A percentile compares a stretch with the other conserved stretches of the same genome.
Evolutionary conservation across 148 eudicot species (phyloP).

Genomic region (Drosera capensis): DNA sequence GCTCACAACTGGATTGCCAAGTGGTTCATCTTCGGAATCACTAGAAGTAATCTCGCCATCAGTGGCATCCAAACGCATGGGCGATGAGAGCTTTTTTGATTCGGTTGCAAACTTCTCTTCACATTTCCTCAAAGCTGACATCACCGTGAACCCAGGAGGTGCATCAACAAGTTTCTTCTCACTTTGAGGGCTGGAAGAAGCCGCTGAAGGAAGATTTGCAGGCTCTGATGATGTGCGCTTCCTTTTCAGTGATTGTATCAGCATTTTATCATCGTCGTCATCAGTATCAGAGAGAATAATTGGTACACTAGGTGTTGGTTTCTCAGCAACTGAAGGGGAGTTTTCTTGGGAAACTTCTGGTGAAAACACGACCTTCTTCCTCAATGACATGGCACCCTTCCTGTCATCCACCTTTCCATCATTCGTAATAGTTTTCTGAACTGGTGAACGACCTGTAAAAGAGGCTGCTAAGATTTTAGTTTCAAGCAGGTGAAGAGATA

Average conservation of each 20-base stretch:
- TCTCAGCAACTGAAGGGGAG: not conserved
- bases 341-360: not conserved
- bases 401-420: not conserved
- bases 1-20: not conserved
- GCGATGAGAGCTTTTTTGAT: too few relatives aligned
- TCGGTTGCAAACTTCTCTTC: not conserved
- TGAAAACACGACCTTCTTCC: not conserved
- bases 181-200: too few relatives aligned
- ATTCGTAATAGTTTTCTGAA: not conserved
- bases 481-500: too few relatives aligned
- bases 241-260: not conserved
- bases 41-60: not conserved
- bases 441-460: not conserved
- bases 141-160: too few relatives aligned
- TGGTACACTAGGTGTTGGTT: not conserved
- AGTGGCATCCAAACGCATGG: too few relatives aligned
- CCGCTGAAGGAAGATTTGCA: too few relatives aligned
- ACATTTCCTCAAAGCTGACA: too few relatives aligned
- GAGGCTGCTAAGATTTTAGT: too few relatives aligned
- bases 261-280: not conserved
- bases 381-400: not conserved
- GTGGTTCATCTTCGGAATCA: too few relatives aligned
- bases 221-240: not conserved
- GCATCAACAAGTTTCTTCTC: too few relatives aligned
- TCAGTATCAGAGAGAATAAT: not conserved